Percentiles rank a stretch among this genome's conserved stretches.
Conservation (phyloP, 2,329 filamentous ascomycete genomes). For the Pyricularia grisea region DNA sequence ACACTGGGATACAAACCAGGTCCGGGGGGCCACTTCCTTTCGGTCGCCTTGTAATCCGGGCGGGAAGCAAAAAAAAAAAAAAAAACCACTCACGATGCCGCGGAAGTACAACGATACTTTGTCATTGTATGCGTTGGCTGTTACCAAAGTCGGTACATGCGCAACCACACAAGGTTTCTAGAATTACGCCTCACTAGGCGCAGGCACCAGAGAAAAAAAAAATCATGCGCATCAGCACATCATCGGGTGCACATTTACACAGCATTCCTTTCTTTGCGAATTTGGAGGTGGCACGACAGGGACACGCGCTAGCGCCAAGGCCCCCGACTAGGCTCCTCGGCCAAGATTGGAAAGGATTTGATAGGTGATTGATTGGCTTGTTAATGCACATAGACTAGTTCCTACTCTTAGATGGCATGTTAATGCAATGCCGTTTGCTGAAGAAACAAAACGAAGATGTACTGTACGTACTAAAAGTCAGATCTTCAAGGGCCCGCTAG, state of each 20-base stretch:
- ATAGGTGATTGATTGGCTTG: background rate
- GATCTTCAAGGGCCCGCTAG: too few relatives aligned
- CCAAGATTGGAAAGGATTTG: background rate
- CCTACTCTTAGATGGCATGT: background rate
- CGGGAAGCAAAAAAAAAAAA: background rate
- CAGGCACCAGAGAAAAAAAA: background rate
- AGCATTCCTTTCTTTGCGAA: background rate
- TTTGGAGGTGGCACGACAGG: background rate
- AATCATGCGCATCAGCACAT: background rate
- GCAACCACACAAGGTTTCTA: background rate
- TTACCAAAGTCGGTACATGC: background rate
- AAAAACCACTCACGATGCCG: background rate
- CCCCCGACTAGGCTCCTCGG: background rate
- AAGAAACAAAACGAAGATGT: background rate
- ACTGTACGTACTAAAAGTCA: too few relatives aligned
- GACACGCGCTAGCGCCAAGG: background rate
- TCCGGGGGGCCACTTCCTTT: background rate
- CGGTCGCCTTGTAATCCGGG: background rate
- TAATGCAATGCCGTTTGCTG: background rate
- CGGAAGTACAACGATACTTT: background rate
- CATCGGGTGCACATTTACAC: background rate
- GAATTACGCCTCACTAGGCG: background rate
- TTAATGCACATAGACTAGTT: background rate
- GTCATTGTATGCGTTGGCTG: background rate
- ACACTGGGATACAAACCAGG: background rate